Percentiles rank a stretch among this genome's conserved stretches.
These are phyloP conservation scores for Mycena sanguinolenta DNA, from an alignment of 768 basidiomycete species.

Conservation along the genomic window DNA sequence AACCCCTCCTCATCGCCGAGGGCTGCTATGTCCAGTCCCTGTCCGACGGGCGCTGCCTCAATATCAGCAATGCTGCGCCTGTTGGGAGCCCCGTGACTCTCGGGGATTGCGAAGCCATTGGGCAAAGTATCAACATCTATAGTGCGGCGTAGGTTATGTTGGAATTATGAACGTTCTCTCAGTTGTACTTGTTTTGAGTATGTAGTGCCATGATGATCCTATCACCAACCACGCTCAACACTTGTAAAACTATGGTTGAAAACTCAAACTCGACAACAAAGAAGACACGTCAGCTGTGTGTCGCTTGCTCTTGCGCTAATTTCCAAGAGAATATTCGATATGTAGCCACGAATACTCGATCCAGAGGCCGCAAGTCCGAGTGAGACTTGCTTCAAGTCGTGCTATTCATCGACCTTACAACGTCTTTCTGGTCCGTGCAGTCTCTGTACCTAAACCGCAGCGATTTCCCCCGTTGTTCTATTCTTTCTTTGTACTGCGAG, in stretches of 20 bases:
- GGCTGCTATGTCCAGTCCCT: constrained; percentile 3
- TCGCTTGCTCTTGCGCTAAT: not conserved
- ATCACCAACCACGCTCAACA: not conserved
- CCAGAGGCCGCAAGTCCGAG: not conserved
- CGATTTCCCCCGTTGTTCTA: too few species aligned
- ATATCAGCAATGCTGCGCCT: constrained; percentile 15
- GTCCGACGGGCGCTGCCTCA: constrained; percentile 12
- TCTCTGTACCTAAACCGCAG: too few species aligned
- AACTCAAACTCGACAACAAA: not conserved
- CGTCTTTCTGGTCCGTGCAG: too few species aligned
- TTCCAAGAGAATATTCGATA: not conserved
- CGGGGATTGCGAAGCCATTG: too few species aligned
- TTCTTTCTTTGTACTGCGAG: too few species aligned
- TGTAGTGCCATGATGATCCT: not conserved
- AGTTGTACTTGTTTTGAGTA: not conserved
- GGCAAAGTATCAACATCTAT: constrained; percentile 9
- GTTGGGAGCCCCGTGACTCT: too few species aligned
- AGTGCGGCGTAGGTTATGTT: constrained; percentile 1
- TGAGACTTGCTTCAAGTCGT: not conserved
- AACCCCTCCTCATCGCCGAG: constrained; percentile 3
- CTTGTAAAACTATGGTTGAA: not conserved
- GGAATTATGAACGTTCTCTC: constrained; percentile 1
- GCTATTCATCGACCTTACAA: too few species aligned
- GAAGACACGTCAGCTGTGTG: not conserved
- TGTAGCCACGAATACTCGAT: not conserved